Evolutionary conservation across 2,329 filamentous ascomycete species (phyloP).

Genomic region (Curvularia lunata): DNA sequence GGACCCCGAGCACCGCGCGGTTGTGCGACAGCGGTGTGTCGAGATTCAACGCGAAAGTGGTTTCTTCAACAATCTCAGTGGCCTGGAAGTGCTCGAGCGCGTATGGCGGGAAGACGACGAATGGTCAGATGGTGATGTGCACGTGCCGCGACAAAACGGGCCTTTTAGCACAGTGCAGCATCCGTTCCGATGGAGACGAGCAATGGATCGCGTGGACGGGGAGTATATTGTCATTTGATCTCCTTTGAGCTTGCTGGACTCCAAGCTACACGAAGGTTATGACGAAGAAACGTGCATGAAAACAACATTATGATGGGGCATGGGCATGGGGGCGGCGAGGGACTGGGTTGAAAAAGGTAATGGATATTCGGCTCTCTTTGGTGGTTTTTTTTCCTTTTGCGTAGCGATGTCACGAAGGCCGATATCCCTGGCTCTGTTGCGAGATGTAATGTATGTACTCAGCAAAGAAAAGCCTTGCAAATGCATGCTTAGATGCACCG

Average conservation of each 20-base stretch:
- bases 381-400: slow-evolving; percentile 8
- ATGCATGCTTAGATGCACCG: slow-evolving; percentile 3
- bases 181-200: slow-evolving; percentile 57
- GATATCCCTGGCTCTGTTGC: neutral
- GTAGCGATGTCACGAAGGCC: slow-evolving; percentile 10
- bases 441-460: neutral
- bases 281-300: slow-evolving; percentile 10
- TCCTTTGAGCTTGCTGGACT: slow-evolving; percentile 19
- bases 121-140: slow-evolving; percentile 32
- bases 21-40: slow-evolving; percentile 79
- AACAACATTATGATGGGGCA: slow-evolving; percentile 16
- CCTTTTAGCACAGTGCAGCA: slow-evolving; percentile 38
- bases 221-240: slow-evolving; percentile 60
- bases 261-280: slow-evolving; percentile 20
- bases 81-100: slow-evolving; percentile 82
- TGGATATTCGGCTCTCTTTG: slow-evolving; percentile 3
- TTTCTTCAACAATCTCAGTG: slow-evolving; percentile 91
- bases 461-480: neutral
- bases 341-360: slow-evolving; percentile 7
- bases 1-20: slow-evolving; percentile 76
- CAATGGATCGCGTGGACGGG: slow-evolving; percentile 58
- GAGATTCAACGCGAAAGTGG: slow-evolving; percentile 89
- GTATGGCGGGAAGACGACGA: slow-evolving; percentile 71
- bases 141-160: slow-evolving; percentile 28
- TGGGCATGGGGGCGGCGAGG: slow-evolving; percentile 6